Conservation (phyloP, 78 protist species). For the Dictyostelium intermedium region DNA sequence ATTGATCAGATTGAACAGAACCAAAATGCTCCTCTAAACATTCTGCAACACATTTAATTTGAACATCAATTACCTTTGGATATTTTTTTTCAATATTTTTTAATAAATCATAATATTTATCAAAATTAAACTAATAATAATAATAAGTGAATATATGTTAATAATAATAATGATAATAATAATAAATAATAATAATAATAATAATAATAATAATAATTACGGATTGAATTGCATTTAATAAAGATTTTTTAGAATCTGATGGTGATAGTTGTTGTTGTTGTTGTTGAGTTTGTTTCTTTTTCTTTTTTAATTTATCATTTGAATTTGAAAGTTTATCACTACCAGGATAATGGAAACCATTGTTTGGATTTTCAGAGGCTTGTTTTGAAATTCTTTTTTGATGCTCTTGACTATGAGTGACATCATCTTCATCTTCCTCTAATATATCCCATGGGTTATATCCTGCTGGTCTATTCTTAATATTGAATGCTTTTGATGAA, state of each 20-base stretch:
- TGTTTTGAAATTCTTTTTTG: background rate
- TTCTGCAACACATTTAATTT: conserved; percentile 45
- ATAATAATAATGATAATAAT: background rate
- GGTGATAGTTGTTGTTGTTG: background rate
- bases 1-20: background rate
- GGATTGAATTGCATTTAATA: background rate
- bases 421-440: conserved; percentile 43
- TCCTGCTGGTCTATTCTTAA: background rate
- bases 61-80: conserved; percentile 33
- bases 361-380: conserved; percentile 2
- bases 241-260: background rate
- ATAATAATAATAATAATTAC: background rate
- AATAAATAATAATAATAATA: background rate
- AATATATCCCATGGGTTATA: conserved; percentile 37
- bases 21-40: conserved; percentile 63
- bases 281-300: background rate
- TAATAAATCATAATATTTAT: conserved; percentile 22
- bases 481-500: conserved; percentile 31
- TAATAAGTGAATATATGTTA: no score
- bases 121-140: conserved; percentile 13
- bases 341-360: conserved; percentile 1
- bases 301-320: background rate
- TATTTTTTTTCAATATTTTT: conserved; percentile 25
- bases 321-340: background rate
- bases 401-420: background rate